phyloP scores from a whole-genome alignment of 768 basidiomycete species.

The Pleurotus citrinopileatus region DNA sequence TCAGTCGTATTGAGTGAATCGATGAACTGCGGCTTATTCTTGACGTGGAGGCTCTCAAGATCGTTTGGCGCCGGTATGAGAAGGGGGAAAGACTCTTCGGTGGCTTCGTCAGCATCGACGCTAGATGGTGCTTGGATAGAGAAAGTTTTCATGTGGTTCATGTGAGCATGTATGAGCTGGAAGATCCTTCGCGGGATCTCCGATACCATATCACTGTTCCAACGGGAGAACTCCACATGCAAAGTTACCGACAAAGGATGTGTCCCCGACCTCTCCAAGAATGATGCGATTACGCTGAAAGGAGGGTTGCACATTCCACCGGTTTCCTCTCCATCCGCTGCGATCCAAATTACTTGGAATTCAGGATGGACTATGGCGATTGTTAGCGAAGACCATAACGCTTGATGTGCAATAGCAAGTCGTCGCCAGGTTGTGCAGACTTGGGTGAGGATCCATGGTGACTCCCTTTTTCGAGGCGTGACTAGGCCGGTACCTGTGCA shows the following conservation, averaged over 20 bases:
- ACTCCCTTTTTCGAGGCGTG: neutral
- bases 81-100: neutral
- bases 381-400: neutral
- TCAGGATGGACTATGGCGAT: neutral
- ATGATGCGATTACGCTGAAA: neutral
- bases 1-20: neutral
- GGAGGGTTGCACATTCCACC: neutral
- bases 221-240: neutral
- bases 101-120: neutral
- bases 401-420: neutral
- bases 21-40: neutral
- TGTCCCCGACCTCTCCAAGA: neutral
- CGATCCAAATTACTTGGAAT: neutral
- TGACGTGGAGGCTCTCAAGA: neutral
- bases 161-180: neutral
- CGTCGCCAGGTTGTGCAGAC: neutral
- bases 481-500: neutral
- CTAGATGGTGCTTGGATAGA: neutral
- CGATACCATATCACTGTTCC: neutral
- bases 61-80: neutral
- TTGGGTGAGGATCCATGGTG: neutral
- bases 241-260: neutral
- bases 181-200: neutral
- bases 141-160: neutral
- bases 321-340: neutral